Evolutionary conservation across 441 rosid species (phyloP), one percentile per base, ranked within the genome.

Genomic region (Croton setiger): DNA sequence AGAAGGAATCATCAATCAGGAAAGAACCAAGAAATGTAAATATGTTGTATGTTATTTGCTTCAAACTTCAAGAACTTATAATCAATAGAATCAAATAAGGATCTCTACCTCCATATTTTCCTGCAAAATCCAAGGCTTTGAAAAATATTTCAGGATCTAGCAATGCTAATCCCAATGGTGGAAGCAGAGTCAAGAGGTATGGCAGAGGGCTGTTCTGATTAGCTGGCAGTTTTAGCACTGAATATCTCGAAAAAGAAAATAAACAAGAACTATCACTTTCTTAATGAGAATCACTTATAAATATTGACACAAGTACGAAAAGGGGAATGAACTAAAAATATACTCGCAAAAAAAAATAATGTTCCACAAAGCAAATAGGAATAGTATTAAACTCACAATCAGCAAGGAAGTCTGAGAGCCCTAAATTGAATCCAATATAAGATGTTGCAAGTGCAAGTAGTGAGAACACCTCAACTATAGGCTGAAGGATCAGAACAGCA

Each of bases 121-220:
- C 98, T 11, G 97, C 93, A 78, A 93, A 89, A 77, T 91, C 97
- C 81, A 93, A 79, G 63, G 98, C 97, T 73, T 88, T 88, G 86
- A 91, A 91, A 76, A 93, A 93, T 75, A 93, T 89, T 80, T 89
- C 96, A 7, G 97, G 98, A 77, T 89, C 92, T 18, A 93, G 85
- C 70, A 87, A 68, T 51, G 98, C 79, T 61, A 93, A 84, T 47
- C 72, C 54, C 69, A 89, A 73, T 7, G 97, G 98, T 5, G 96
- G 98, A 80, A 91, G 64, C 82, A 93, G 72, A 14, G 97, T 89
- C 78, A 91, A 79, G 58, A 87, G 72, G 82, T 88, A 93, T 0
- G 90, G 84, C 31, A 85, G 72, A 54, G 95, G 93, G 75, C 75
- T 86, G 74, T 74, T 86, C 86, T 81, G 71, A 3, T 84, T 84